phyloP scores from a whole-genome alignment of 2,329 filamentous ascomycete species.

The Colletotrichum kahawae region DNA sequence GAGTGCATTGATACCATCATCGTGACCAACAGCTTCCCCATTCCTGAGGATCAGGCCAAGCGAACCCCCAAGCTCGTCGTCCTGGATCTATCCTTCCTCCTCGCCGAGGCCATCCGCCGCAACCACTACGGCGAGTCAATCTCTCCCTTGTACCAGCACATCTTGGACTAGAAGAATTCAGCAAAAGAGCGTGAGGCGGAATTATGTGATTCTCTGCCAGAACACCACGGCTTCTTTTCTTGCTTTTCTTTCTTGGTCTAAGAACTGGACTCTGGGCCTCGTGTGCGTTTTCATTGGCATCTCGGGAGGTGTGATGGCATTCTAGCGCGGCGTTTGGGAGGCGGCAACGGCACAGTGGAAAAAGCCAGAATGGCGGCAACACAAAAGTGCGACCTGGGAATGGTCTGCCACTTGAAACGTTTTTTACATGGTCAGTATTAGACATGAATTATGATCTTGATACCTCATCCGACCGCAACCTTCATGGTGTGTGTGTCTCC shows the following conservation, averaged over 20 bases:
- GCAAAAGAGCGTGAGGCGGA: conserved; percentile 27
- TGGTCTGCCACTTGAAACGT: neutral
- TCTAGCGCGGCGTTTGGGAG: conserved; percentile 38
- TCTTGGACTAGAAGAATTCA: conserved; percentile 48
- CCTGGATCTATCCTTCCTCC: conserved; percentile 84
- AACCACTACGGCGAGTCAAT: conserved; percentile 96
- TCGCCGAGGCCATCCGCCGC: conserved; percentile 90
- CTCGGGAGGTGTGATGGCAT: conserved; percentile 11
- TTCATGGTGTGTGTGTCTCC: neutral
- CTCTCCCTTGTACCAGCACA: conserved; percentile 71
- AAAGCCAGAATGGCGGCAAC: conserved; percentile 25
- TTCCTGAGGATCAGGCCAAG: conserved; percentile 73
- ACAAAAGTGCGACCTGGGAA: conserved; percentile 12
- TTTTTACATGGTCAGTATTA: conserved; percentile 18
- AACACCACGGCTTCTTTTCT: conserved; percentile 1
- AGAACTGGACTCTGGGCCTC: neutral
- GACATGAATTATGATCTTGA: conserved; percentile 24
- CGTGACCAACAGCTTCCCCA: conserved; percentile 97
- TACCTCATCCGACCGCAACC: conserved; percentile 21
- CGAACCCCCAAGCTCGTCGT: conserved; percentile 84
- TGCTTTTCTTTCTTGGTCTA: neutral
- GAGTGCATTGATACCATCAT: conserved; percentile 93
- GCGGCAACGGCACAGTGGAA: conserved; percentile 4
- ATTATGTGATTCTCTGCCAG: conserved; percentile 19
- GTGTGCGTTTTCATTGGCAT: conserved; percentile 6